Evolutionary conservation across 1,139 yeast species (phyloP).

Genomic region (Kodamaea fungicola): DNA sequence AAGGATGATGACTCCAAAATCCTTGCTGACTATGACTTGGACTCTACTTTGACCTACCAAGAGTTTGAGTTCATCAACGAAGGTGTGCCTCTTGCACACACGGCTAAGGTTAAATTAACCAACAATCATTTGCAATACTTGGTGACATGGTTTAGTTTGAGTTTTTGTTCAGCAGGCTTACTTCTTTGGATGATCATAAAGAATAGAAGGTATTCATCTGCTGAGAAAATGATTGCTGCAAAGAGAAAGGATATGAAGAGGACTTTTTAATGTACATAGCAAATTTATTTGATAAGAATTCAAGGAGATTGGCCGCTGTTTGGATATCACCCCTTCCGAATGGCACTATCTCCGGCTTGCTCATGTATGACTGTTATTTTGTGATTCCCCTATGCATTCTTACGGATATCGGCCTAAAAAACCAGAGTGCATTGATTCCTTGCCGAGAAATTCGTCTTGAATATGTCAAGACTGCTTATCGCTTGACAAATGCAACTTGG

Average conservation of each 20-base stretch:
- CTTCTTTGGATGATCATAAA: conserved; percentile 39
- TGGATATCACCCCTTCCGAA: too few species aligned
- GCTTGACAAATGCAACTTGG: too few species aligned
- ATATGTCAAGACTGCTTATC: too few species aligned
- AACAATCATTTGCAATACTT: conserved; percentile 91
- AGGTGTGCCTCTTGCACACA: conserved; percentile 89
- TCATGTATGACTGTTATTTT: too few species aligned
- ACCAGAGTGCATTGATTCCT: too few species aligned
- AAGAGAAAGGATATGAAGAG: conserved; percentile 38
- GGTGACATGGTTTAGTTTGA: conserved; percentile 92
- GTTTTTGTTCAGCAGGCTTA: conserved; percentile 65
- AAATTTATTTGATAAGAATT: background rate
- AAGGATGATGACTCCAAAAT: conserved; percentile 15
- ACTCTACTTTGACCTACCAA: conserved; percentile 38
- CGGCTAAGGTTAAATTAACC: conserved; percentile 73
- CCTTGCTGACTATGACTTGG: conserved; percentile 19
- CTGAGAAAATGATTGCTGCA: conserved; percentile 41
- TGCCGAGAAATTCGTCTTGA: too few species aligned
- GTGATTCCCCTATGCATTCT: too few species aligned
- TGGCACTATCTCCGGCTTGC: too few species aligned
- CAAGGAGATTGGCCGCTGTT: too few species aligned
- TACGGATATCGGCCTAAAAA: too few species aligned
- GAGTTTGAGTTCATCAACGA: conserved; percentile 56
- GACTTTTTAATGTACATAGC: conserved; percentile 3
- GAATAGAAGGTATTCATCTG: conserved; percentile 29